Evolutionary conservation across 2,329 filamentous ascomycete species (phyloP), one percentile per base, ranked within the genome.

Genomic region (Diplodia sapinea): DNA sequence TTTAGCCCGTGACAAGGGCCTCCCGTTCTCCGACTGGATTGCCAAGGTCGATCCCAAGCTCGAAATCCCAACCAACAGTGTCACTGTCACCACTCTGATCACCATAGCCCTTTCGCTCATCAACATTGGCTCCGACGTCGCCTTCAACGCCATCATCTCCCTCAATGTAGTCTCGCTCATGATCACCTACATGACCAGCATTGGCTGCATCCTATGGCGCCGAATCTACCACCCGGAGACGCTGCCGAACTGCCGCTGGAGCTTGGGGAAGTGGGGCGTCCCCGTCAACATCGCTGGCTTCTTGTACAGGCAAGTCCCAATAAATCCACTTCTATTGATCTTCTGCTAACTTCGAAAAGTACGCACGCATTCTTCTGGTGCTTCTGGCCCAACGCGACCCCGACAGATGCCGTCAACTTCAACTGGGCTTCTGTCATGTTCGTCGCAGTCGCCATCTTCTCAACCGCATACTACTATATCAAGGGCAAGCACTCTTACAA

Each of bases 41-140:
- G 50, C 61, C 43, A 51, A 61, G 26, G 67, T 71, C 23, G 64
- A 71, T 56, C 57, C 63, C 1, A 65, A 55, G 17, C 62, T 68
- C 9, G 59, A 69, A 13, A 54, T 71, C 6, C 71, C 71, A 0
- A 36, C 31, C 47, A 70, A 71, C 52, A 52, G 69, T 2, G 65
- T 72, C 6, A 68, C 68, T 29, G 40, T 68, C 12, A 67, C 55
- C 1, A 71, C 71, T 70, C 70, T 73, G 54, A 71, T 69, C 2
- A 75, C 71, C 2, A 68, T 72, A 11, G 72, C 81, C 7, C 75
- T 83, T 38, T 79, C 79, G 1, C 71, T 83, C 40, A 82, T 84
- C 75, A 83, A 83, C 69, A 79, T 84, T 66, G 82, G 80, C 43
- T 81, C 79, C 2, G 69, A 74, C 29, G 75, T 77, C 2, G 82